phyloP scores from a whole-genome alignment of 73 alveolate genomes.

The Symbiodinium pilosum region DNA sequence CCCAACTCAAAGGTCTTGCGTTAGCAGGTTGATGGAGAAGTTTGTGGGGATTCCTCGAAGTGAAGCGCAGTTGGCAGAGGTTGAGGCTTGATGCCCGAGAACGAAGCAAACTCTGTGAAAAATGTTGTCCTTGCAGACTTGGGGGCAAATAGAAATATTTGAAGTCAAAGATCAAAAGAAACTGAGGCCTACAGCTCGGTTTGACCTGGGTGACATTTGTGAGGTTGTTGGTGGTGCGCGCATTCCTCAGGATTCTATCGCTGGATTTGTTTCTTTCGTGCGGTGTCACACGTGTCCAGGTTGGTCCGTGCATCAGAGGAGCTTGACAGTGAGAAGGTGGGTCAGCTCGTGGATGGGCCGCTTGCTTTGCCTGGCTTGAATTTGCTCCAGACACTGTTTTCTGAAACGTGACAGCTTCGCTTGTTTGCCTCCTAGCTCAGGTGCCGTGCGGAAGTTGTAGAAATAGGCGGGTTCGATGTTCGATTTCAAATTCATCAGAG shows the following conservation, averaged over 20 bases:
- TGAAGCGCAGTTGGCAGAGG: too few relatives aligned
- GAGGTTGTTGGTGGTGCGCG: conserved; percentile 58
- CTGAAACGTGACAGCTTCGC: neutral
- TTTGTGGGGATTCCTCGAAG: too few relatives aligned
- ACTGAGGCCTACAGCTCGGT: conserved; percentile 67
- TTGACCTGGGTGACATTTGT: conserved; percentile 80
- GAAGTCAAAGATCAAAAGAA: too few relatives aligned
- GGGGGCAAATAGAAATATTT: too few relatives aligned
- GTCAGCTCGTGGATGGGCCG: conserved; percentile 66
- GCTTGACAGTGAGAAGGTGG: conserved; percentile 41
- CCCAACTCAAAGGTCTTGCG: too few relatives aligned
- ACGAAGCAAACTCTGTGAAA: too few relatives aligned
- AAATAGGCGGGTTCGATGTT: conserved; percentile 15
- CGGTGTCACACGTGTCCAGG: neutral
- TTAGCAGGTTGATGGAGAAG: too few relatives aligned
- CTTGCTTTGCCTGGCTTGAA: neutral
- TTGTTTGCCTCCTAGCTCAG: neutral
- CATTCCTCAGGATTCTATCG: neutral
- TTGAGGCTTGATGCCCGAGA: too few relatives aligned
- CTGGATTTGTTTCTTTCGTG: neutral
- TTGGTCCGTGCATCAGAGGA: conserved; percentile 53
- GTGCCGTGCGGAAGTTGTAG: conserved; percentile 65
- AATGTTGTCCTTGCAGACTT: too few relatives aligned
- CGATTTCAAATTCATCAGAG: neutral
- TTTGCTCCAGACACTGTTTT: neutral